Conservation (phyloP, 2,329 filamentous ascomycete species). For the Pseudogymnoascus sp. region DNA sequence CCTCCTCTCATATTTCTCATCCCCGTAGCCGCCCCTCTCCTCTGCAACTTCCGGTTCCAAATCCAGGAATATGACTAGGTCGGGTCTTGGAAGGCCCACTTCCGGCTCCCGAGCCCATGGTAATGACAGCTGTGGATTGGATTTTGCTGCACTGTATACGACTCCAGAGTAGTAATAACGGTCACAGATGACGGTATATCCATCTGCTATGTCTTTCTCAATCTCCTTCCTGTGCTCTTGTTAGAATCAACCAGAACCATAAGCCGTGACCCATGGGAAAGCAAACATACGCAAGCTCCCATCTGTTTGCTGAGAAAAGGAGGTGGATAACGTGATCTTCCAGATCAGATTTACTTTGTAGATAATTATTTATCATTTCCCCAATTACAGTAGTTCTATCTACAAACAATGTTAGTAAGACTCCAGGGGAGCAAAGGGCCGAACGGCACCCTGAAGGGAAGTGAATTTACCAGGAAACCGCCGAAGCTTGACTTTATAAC, state of each 20-base stretch:
- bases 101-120: conserved; percentile 80
- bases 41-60: conserved; percentile 65
- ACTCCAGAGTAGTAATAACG: conserved; percentile 93
- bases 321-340: conserved; percentile 66
- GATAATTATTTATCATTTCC: conserved; percentile 58
- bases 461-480: conserved; percentile 53
- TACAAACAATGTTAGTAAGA: conserved; percentile 25
- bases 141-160: conserved; percentile 86
- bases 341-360: conserved; percentile 48
- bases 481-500: conserved; percentile 46
- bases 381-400: conserved; percentile 61
- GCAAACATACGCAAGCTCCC: conserved; percentile 40
- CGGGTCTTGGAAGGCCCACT: conserved; percentile 76
- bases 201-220: conserved; percentile 45
- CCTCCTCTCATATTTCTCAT: conserved; percentile 78
- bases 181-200: conserved; percentile 75
- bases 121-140: conserved; percentile 58
- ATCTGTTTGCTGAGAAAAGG: conserved; percentile 64
- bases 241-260: conserved; percentile 13
- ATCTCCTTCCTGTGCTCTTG: conserved; percentile 39
- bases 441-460: conserved; percentile 1
- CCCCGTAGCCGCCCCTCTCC: conserved; percentile 75
- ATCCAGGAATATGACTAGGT: conserved; percentile 81
- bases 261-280: conserved; percentile 21
- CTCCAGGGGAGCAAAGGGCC: not conserved